Evolutionary conservation across 2,329 filamentous ascomycete species (phyloP).

Genomic region (Calonectria ilicicola): DNA sequence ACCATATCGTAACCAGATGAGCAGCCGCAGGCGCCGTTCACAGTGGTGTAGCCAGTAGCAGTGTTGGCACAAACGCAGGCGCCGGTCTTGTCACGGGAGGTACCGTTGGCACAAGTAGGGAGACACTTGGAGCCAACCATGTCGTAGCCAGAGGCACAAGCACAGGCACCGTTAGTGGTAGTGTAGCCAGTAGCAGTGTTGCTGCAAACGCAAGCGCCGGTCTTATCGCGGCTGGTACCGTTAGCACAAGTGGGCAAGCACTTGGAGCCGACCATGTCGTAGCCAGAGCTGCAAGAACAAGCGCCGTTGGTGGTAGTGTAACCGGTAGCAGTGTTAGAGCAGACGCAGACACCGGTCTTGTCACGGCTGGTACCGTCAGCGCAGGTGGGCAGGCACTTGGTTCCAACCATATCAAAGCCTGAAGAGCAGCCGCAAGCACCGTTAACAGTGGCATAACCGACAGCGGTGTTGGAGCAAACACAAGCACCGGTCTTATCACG

Average conservation of each 20-base stretch:
- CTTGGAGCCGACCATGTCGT: neutral
- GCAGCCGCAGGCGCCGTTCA: neutral
- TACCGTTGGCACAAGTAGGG: neutral
- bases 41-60: neutral
- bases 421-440: neutral
- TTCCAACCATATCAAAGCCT: neutral
- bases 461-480: neutral
- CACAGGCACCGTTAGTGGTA: neutral
- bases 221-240: neutral
- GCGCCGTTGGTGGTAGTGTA: neutral
- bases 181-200: neutral
- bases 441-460: neutral
- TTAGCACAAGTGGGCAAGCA: neutral
- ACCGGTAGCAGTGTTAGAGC: neutral
- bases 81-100: neutral
- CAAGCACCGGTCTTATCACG: neutral
- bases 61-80: neutral
- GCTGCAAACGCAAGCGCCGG: neutral
- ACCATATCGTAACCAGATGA: neutral
- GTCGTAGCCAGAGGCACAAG: neutral
- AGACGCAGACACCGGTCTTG: neutral
- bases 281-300: neutral
- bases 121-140: neutral
- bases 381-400: neutral
- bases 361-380: neutral